Percentiles rank a stretch among this genome's conserved stretches.
Evolutionary conservation across 208 protist species (phyloP).

Genomic region (Leishmania lainsoni): DNA sequence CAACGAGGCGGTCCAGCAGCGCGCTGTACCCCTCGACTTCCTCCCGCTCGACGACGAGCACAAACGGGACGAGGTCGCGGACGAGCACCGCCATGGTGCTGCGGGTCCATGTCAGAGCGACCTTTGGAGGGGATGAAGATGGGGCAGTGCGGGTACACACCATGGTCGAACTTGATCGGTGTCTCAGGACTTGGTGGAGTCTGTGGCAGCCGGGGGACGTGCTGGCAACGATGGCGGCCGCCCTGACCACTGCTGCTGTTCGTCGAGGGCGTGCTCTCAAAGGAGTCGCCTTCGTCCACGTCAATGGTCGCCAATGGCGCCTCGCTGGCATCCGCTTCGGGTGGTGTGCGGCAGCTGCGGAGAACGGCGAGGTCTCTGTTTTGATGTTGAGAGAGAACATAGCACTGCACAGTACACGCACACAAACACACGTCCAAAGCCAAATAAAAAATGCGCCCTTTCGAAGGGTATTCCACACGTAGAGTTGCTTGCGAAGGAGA

Average conservation of each 20-base stretch:
- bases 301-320: constrained; percentile 14
- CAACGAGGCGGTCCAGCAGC: constrained; percentile 64
- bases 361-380: constrained; percentile 4
- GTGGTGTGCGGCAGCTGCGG: background rate
- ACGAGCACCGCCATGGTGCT: constrained; percentile 68
- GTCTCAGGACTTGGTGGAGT: constrained; percentile 9
- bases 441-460: constrained; percentile 3
- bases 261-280: constrained; percentile 21
- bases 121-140: constrained; percentile 87
- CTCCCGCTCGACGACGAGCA: constrained; percentile 74
- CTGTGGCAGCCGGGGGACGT: background rate
- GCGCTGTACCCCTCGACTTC: constrained; percentile 60
- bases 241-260: constrained; percentile 5
- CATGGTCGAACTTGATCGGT: constrained; percentile 16
- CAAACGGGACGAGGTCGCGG: constrained; percentile 75
- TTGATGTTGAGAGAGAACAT: constrained; percentile 32
- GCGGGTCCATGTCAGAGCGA: constrained; percentile 52
- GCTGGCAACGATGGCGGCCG: background rate
- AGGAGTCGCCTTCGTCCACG: constrained; percentile 18
- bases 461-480: background rate
- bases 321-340: background rate
- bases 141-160: constrained; percentile 67
- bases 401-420: background rate
- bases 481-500: background rate
- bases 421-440: background rate